Evolutionary conservation across 2,329 filamentous ascomycete genomes (phyloP).

Genomic region (Neurospora sp.): DNA sequence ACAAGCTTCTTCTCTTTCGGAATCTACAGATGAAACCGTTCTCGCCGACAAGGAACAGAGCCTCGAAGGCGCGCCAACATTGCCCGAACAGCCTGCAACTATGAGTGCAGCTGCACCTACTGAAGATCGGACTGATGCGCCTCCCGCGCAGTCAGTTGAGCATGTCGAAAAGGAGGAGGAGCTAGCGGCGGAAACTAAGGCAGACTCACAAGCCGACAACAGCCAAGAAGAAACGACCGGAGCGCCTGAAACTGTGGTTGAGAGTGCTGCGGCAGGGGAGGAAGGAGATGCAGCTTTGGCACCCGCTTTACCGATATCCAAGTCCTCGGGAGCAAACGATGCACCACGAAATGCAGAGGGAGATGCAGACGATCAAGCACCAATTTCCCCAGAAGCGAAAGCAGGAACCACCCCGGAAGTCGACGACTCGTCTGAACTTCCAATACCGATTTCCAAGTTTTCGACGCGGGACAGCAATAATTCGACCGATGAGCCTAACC

Average conservation of each 20-base stretch:
- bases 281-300: background rate
- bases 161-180: constrained; percentile 2
- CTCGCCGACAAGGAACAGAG: constrained; percentile 28
- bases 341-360: constrained; percentile 6
- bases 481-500: constrained; percentile 15
- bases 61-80: background rate
- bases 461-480: constrained; percentile 28
- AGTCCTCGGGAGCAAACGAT: constrained; percentile 14
- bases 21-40: constrained; percentile 51
- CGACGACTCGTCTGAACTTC: constrained; percentile 13
- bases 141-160: background rate
- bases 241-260: constrained; percentile 2
- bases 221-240: constrained; percentile 1
- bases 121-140: background rate
- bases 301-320: constrained; percentile 16
- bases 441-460: constrained; percentile 32
- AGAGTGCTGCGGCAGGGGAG: background rate
- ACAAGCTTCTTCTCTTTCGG: constrained; percentile 53
- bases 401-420: background rate
- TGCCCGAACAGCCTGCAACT: background rate
- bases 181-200: constrained; percentile 1
- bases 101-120: background rate
- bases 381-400: background rate
- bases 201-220: background rate
- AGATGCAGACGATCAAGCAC: background rate